Conservation (phyloP, 2,329 filamentous ascomycete species). For the Clarireedia monteithiana region DNA sequence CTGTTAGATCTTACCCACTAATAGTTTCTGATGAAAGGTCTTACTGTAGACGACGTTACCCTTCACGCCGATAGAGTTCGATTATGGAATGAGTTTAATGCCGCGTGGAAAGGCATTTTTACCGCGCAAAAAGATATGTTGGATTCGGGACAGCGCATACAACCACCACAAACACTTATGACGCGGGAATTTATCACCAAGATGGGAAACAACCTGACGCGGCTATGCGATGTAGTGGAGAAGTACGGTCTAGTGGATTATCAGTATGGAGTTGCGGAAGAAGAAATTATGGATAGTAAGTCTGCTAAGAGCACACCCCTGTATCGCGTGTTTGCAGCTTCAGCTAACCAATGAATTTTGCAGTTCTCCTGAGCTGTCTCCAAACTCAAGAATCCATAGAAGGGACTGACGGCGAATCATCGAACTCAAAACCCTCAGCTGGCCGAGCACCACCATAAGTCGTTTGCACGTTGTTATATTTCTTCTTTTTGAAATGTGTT, state of each 20-base stretch:
- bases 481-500: conserved; percentile 1
- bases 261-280: conserved; percentile 93
- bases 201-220: conserved; percentile 75
- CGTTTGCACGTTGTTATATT: neutral
- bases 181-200: conserved; percentile 61
- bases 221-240: conserved; percentile 79
- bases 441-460: conserved; percentile 24
- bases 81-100: conserved; percentile 91
- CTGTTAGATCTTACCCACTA: conserved; percentile 25
- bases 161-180: conserved; percentile 52
- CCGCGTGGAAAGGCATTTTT: conserved; percentile 77
- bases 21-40: conserved; percentile 48
- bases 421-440: conserved; percentile 6
- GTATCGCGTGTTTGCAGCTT: neutral
- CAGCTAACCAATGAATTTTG: neutral
- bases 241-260: conserved; percentile 94
- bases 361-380: conserved; percentile 46
- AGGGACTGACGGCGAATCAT: conserved; percentile 10
- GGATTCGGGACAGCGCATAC: conserved; percentile 29
- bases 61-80: conserved; percentile 70
- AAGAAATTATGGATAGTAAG: conserved; percentile 59
- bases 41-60: conserved; percentile 73
- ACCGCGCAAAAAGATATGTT: conserved; percentile 76
- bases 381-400: conserved; percentile 41
- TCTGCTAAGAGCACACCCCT: neutral